A percentile compares a stretch with the other conserved stretches of the same genome.
phyloP scores from a whole-genome alignment of 176 grass and related monocot species.

The Canna indica region DNA sequence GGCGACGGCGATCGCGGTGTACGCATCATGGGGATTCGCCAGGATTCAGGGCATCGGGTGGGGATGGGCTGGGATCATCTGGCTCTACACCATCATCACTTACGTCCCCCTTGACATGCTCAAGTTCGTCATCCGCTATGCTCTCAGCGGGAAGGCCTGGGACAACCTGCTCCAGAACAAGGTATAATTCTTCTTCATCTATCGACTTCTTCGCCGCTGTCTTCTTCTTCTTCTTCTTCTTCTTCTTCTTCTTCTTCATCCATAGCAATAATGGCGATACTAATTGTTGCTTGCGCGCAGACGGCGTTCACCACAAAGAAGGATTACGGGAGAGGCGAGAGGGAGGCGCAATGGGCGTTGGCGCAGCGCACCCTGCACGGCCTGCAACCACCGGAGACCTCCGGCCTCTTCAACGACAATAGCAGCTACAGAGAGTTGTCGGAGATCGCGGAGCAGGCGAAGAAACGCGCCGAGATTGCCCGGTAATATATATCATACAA shows the following conservation, averaged over 20 bases:
- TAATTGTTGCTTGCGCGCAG: slow-evolving; percentile 10
- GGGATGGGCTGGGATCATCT: slow-evolving; percentile 79
- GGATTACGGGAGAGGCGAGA: slow-evolving; percentile 74
- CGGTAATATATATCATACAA: slow-evolving; percentile 23
- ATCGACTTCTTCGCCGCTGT: neutral
- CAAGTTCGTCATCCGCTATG: slow-evolving; percentile 87
- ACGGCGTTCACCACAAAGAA: slow-evolving; percentile 63
- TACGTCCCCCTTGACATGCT: slow-evolving; percentile 88
- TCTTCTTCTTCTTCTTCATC: too few species aligned
- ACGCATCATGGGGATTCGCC: slow-evolving; percentile 74
- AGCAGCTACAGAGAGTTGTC: slow-evolving; percentile 64
- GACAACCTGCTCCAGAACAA: slow-evolving; percentile 70
- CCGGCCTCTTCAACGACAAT: slow-evolving; percentile 37
- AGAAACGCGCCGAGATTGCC: slow-evolving; percentile 66
- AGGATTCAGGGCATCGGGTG: slow-evolving; percentile 81
- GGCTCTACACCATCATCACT: slow-evolving; percentile 77
- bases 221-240: too few species aligned
- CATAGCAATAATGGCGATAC: neutral
- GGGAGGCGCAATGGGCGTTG: slow-evolving; percentile 91
- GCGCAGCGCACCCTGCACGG: slow-evolving; percentile 74
- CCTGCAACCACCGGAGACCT: slow-evolving; percentile 27
- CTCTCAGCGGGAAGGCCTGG: slow-evolving; percentile 80
- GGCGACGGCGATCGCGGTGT: slow-evolving; percentile 79
- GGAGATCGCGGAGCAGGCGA: slow-evolving; percentile 86
- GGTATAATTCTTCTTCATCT: neutral